A percentile compares a stretch with the other conserved stretches of the same genome.
phyloP scores from a whole-genome alignment of 208 protist species.

The Trichomonas vaginalis region DNA sequence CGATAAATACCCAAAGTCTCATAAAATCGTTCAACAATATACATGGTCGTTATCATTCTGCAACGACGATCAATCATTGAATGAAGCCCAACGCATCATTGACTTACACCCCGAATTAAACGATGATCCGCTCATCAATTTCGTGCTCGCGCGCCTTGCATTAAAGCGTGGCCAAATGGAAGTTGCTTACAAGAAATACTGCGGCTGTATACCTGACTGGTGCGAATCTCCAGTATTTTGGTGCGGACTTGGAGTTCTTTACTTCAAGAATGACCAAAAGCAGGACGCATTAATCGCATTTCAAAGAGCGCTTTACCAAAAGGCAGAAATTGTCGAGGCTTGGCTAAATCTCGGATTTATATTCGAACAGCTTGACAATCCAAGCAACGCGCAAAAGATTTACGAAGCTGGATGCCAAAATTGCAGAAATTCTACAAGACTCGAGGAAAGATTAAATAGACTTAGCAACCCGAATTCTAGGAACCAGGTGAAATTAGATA shows the following conservation, averaged over 20 bases:
- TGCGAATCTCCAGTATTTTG: background rate
- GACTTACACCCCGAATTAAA: background rate
- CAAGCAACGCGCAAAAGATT: background rate
- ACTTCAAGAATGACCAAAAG: slow-evolving; percentile 1
- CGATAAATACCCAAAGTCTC: background rate
- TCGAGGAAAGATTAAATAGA: background rate
- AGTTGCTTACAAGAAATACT: background rate
- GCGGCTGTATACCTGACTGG: background rate
- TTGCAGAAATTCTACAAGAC: background rate
- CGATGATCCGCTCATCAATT: background rate
- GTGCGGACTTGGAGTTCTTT: background rate
- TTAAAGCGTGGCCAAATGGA: background rate
- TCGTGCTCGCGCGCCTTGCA: background rate
- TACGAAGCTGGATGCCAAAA: background rate
- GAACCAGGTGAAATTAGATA: background rate
- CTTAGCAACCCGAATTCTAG: background rate
- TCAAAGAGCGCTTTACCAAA: background rate
- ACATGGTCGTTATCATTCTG: background rate
- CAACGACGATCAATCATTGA: background rate
- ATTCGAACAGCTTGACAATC: background rate
- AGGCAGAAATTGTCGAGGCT: background rate
- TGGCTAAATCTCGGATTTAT: background rate
- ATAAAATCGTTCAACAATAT: background rate
- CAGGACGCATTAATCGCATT: background rate
- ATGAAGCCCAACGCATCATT: background rate